Evolutionary conservation across 2,329 filamentous ascomycete species (phyloP), one percentile per base, ranked within the genome.

Genomic region (Phyllosticta citriasiana): DNA sequence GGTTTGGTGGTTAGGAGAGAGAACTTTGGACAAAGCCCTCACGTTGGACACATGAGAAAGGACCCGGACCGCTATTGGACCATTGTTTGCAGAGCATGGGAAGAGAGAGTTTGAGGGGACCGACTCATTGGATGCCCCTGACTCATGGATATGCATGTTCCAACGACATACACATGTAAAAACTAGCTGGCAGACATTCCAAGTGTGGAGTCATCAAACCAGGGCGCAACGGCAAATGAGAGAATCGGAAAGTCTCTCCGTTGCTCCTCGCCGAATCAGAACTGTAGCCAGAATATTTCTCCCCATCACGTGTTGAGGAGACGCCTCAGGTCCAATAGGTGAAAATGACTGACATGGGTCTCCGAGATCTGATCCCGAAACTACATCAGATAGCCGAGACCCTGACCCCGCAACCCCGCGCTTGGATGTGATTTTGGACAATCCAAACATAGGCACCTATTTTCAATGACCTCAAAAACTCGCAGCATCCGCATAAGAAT

Each of bases 21-120:
- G 62, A 66, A 79, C 30, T 88, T 88, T 64, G 77, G 83, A 57
- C 80, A 79, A 3, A 84, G 80, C 57, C 73, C 78, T 1, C 85
- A 88, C 69, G 84, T 85, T 19, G 83, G 82, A 1, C 84, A 87
- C 67, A 80, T 87, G 74, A 75, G 80, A 19, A 72, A 78, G 69
- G 79, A 84, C 60, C 78, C 80, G 0, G 77, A 77, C 33, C 75
- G 79, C 68, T 88, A 88, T 67, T 88, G 84, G 85, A 63, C 55
- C 25, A 71, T 70, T 10, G 66, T 77, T n/a, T 59, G 68, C 61
- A 63, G 63, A 26, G 58, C 58, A 2, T 60, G 58, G 58, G 53
- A 56, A 54, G 33, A 6, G n/a, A 52, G 53, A 27, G 53, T 12
- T 51, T 60, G 53, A 60, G 35, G 7, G 14, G 40, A 47, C 40